Conservation (phyloP, 345 rosid species). For the Eucalyptus paniculata region DNA sequence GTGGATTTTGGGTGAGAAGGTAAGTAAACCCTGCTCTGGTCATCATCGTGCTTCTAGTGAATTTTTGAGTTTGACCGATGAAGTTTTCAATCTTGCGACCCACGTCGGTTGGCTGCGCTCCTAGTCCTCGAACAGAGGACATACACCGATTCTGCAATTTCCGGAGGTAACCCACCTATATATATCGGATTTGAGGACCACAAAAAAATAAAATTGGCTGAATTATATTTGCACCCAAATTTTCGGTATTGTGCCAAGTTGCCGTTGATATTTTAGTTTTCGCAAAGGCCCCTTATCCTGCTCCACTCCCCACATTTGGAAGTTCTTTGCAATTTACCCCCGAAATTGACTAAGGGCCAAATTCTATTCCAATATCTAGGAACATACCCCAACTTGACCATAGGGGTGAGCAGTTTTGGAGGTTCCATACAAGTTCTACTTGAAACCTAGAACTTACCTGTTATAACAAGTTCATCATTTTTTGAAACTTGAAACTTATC, state of each 20-base stretch:
- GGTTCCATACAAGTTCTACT: too few species aligned
- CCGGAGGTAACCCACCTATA: background rate
- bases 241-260: background rate
- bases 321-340: background rate
- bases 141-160: background rate
- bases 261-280: background rate
- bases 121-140: background rate
- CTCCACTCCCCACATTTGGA: background rate
- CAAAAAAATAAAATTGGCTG: background rate
- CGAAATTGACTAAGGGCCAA: background rate
- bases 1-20: too few species aligned
- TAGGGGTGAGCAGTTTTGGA: too few species aligned
- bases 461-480: too few species aligned
- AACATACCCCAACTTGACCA: background rate
- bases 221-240: background rate
- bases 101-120: too few species aligned
- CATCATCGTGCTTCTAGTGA: too few species aligned
- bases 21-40: too few species aligned
- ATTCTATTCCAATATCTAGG: background rate
- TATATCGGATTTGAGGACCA: background rate
- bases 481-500: fast-evolving
- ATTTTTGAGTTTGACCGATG: too few species aligned
- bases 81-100: too few species aligned
- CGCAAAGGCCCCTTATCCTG: background rate
- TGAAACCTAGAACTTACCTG: too few species aligned